Base-by-base conservation (phyloP, 768 basidiomycete species). In the Hydnum rufescens region DNA sequence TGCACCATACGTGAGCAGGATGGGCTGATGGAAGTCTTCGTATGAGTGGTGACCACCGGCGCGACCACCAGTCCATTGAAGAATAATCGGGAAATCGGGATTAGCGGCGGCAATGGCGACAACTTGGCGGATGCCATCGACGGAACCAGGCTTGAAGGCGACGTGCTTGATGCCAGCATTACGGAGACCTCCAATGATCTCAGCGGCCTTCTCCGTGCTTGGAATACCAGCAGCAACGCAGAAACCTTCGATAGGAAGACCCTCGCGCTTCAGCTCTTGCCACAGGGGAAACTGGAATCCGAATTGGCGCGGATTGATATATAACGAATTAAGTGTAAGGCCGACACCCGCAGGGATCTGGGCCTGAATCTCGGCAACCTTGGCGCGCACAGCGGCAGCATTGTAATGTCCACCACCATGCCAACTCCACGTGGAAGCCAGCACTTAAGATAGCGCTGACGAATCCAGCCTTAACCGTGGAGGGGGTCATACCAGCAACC, bases 401-500 rank as follows among this genome's bases (percentile, higher is more conserved):
- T 87, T 92, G 71, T 96, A 99, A 68, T 99, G 95, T 13, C 90
- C 95, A 51, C 95, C 95, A 55, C 95, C 95, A 51, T n/a, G 95
- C 95, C 57, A 99, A 75, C 66, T 99, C 95, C 60, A 96, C 74
- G 64, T 99, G 95, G 65, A 82, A 97, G 1, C 93, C 93, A 26
- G 95, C 92, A 57, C 81, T 75, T 58, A 95, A 78, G 44, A 93
- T 75, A 4, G 95, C 92, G 54, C 81, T 80, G 60, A 96, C 92
- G 64, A 97, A 93, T 18, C 90, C 90, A 30, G 82, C 82, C 64
- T 92, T 82, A 58, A 99, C 95, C 30, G 95, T 99, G 1, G 82
- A 82, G 0, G 95, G 95, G 0, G 95, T 99, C 95, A 99, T 97
- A 54, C 95, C 95, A 48, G 92, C 93, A 34, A 99, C 90, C 95